These are phyloP conservation scores for Rubus parviflorus DNA, from an alignment of 306 rosid genomes.

Conservation along the genomic window DNA sequence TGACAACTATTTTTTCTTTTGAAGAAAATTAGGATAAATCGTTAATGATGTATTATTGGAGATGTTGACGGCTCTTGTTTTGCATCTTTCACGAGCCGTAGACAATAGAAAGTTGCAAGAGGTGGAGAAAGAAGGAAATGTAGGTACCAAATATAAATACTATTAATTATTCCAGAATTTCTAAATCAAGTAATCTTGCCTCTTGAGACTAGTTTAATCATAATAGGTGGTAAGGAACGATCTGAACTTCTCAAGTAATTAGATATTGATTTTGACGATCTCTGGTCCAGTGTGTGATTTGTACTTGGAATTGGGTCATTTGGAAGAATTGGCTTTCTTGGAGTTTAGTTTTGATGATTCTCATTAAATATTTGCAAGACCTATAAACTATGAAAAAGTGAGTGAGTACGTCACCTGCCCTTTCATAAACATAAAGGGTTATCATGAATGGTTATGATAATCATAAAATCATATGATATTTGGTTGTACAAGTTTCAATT, in stretches of 20 bases:
- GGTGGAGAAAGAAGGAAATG: background rate
- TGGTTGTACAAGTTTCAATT: background rate
- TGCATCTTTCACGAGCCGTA: background rate
- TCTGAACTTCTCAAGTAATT: background rate
- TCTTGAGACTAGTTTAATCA: background rate
- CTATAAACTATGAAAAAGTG: background rate
- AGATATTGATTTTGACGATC: too few species aligned
- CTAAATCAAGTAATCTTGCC: background rate
- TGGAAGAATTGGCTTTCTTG: background rate
- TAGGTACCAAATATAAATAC: background rate
- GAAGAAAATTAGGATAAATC: too few species aligned
- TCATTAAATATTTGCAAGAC: background rate
- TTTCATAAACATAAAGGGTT: background rate
- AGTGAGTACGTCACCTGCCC: background rate
- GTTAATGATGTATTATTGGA: too few species aligned
- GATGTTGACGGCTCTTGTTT: too few species aligned
- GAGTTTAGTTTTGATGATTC: background rate
- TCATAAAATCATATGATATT: background rate
- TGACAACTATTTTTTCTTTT: too few species aligned
- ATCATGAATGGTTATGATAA: too few species aligned
- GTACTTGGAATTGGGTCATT: background rate
- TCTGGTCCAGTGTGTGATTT: background rate
- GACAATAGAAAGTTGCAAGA: background rate
- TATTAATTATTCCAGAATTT: background rate
- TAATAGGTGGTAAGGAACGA: background rate